Conservation (phyloP, 2,329 filamentous ascomycete species). For the Diaporthe caulivora region DNA sequence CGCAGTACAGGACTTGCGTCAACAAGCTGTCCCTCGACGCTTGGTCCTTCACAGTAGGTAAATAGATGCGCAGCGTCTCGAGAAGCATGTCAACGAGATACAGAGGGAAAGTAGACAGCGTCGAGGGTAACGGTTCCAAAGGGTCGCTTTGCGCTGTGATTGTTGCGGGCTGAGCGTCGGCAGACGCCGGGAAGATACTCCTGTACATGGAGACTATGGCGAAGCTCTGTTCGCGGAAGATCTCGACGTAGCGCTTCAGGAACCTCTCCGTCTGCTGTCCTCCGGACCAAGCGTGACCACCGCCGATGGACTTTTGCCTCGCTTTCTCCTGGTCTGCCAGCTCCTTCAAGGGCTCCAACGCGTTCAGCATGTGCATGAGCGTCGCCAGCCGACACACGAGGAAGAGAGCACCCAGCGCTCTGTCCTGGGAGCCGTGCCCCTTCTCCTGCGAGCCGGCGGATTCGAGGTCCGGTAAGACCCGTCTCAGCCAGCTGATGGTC, state of each 20-base stretch:
- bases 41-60: conserved; percentile 85
- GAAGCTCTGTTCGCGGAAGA: conserved; percentile 98
- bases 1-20: conserved; percentile 94
- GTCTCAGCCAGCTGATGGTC: conserved; percentile 89
- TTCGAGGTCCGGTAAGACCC: conserved; percentile 86
- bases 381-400: conserved; percentile 87
- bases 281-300: conserved; percentile 66
- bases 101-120: conserved; percentile 85
- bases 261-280: conserved; percentile 96
- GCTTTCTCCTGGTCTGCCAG: conserved; percentile 87
- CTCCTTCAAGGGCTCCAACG: conserved; percentile 85
- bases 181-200: conserved; percentile 81
- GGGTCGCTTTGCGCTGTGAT: conserved; percentile 49
- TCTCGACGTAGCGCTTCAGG: conserved; percentile 94
- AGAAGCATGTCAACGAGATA: conserved; percentile 86
- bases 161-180: conserved; percentile 32
- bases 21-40: conserved; percentile 86
- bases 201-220: conserved; percentile 94
- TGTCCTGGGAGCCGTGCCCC: conserved; percentile 62
- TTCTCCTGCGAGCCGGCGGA: conserved; percentile 46
- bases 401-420: conserved; percentile 84
- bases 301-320: conserved; percentile 57
- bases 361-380: conserved; percentile 82
- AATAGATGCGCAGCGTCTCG: conserved; percentile 79
- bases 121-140: conserved; percentile 76